Evolutionary conservation across 257 asterid species (phyloP).

Genomic region (Petunia secreta): DNA sequence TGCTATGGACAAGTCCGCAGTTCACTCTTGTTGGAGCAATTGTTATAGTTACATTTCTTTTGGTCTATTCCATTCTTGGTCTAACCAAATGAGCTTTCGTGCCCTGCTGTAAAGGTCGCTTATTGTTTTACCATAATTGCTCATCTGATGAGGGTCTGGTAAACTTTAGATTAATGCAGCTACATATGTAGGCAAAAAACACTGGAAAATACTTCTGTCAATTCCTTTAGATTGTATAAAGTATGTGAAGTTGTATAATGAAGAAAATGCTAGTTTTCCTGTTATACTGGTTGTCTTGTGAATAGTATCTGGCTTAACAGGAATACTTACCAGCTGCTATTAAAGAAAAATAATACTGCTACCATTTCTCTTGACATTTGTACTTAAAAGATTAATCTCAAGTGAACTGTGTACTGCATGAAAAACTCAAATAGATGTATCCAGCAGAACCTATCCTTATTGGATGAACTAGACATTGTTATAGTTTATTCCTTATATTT

Average conservation of each 20-base stretch:
- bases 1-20: conserved; percentile 81
- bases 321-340: background rate
- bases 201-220: background rate
- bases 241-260: background rate
- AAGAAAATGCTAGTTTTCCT: background rate
- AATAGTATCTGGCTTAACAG: background rate
- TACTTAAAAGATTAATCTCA: too few species aligned
- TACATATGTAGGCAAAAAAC: conserved; percentile 19
- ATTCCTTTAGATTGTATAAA: background rate
- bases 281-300: background rate
- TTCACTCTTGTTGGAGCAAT: conserved; percentile 74
- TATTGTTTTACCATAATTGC: conserved; percentile 1
- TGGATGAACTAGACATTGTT: too few species aligned
- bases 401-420: too few species aligned
- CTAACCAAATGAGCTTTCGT: conserved; percentile 53
- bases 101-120: conserved; percentile 33
- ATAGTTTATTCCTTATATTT: too few species aligned
- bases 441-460: too few species aligned
- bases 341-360: too few species aligned
- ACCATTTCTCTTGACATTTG: too few species aligned
- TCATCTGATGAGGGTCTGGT: conserved; percentile 19
- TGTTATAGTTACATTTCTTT: conserved; percentile 67
- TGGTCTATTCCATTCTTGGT: conserved; percentile 68
- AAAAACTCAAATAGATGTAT: too few species aligned
- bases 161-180: conserved; percentile 27